These are phyloP conservation scores for Clavispora fructus DNA, from an alignment of 805 yeast species.

Conservation along the genomic window DNA sequence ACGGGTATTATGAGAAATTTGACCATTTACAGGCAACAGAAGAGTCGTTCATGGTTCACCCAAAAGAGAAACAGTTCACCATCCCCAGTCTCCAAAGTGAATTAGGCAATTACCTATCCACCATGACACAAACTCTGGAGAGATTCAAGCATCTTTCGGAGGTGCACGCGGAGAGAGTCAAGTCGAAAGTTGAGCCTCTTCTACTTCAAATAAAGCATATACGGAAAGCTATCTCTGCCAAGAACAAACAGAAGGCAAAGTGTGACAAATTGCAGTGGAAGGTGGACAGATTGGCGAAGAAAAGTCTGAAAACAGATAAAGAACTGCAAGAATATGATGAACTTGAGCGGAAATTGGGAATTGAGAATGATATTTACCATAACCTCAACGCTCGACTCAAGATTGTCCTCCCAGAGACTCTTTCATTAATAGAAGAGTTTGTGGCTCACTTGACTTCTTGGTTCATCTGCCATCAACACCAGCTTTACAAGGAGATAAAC, in stretches of 20 bases:
- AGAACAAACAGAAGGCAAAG: conserved; percentile 40
- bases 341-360: conserved; percentile 26
- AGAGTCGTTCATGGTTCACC: conserved; percentile 31
- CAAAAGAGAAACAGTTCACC: conserved; percentile 27
- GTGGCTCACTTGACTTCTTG: conserved; percentile 37
- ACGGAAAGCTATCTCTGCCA: conserved; percentile 37
- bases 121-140: conserved; percentile 15
- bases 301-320: conserved; percentile 24
- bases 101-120: conserved; percentile 19
- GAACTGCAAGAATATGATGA: conserved; percentile 30
- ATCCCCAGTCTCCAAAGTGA: conserved; percentile 14
- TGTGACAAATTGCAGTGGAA: conserved; percentile 33
- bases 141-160: conserved; percentile 18
- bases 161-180: conserved; percentile 24
- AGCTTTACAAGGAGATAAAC: conserved; percentile 26
- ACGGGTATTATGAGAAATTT: conserved; percentile 25
- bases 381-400: conserved; percentile 33
- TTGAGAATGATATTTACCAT: conserved; percentile 23
- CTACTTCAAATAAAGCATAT: conserved; percentile 28
- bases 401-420: conserved; percentile 41
- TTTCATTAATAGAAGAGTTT: conserved; percentile 45
- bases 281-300: conserved; percentile 33
- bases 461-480: conserved; percentile 33
- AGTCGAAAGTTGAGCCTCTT: conserved; percentile 36
- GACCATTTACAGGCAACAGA: conserved; percentile 14